Conservation (phyloP, 2,329 filamentous ascomycete species). For the Lachnellula occidentalis region DNA sequence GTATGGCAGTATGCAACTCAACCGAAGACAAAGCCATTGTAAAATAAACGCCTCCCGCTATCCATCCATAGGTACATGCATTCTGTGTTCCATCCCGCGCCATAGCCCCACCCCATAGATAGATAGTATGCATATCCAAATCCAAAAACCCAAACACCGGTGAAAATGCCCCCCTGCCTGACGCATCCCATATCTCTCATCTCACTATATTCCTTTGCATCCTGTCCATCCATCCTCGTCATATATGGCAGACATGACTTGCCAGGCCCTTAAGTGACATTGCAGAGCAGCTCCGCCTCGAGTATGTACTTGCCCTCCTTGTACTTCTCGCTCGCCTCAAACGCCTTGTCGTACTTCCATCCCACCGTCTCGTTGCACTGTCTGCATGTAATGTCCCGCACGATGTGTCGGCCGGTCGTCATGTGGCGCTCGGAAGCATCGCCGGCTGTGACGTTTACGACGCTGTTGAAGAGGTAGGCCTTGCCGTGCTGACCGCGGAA, state of each 20-base stretch:
- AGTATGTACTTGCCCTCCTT: constrained; percentile 99
- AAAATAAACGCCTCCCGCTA: neutral
- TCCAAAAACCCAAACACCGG: neutral
- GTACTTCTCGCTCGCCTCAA: constrained; percentile 88
- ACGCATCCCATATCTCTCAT: too few relatives aligned
- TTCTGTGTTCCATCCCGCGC: neutral
- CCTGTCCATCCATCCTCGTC: neutral
- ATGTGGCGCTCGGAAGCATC: constrained; percentile 93
- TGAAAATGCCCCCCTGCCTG: neutral
- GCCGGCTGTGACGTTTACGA: constrained; percentile 82
- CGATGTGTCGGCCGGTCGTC: constrained; percentile 93
- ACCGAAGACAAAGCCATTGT: neutral
- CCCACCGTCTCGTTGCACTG: constrained; percentile 91
- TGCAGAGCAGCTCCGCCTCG: constrained; percentile 83
- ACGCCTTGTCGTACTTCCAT: constrained; percentile 99
- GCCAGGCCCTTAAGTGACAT: constrained; percentile 49
- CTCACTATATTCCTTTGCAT: neutral
- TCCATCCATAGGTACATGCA: neutral
- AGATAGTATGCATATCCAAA: neutral
- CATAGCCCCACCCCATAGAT: neutral
- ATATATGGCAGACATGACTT: neutral
- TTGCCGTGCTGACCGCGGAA: constrained; percentile 98
- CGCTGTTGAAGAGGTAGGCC: constrained; percentile 89
- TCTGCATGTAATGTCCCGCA: constrained; percentile 85
- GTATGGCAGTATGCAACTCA: too few relatives aligned